Conservation (phyloP, 306 rosid species). For the Senna tora region DNA sequence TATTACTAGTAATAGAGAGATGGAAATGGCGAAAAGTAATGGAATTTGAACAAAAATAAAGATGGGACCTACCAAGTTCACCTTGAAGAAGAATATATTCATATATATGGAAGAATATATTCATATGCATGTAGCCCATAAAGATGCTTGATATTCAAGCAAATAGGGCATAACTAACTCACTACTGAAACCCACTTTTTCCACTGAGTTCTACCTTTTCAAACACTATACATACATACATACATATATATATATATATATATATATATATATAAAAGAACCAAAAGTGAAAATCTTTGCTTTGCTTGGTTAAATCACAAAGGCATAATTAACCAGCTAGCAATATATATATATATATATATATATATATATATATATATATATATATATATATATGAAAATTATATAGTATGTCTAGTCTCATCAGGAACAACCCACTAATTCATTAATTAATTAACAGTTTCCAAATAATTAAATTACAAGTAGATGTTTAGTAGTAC, state of each 20-base stretch:
- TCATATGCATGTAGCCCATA: slow-evolving; percentile 54
- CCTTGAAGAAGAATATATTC: slow-evolving; percentile 81
- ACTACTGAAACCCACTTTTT: slow-evolving; percentile 72
- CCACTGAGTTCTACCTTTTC: slow-evolving; percentile 54
- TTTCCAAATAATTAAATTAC: neutral
- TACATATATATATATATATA: too few species aligned
- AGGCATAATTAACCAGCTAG: slow-evolving; percentile 15
- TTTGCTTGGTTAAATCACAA: slow-evolving; percentile 65
- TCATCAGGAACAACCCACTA: too few species aligned
- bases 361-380: too few species aligned
- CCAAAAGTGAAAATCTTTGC: slow-evolving; percentile 63
- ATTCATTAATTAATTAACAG: too few species aligned
- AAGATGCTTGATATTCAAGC: slow-evolving; percentile 98
- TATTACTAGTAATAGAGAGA: slow-evolving; percentile 32
- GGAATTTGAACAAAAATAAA: slow-evolving; percentile 44
- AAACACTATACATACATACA: too few species aligned
- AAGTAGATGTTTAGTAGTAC: too few species aligned
- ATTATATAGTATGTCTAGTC: too few species aligned
- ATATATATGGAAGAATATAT: slow-evolving; percentile 73
- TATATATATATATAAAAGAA: slow-evolving; percentile 27
- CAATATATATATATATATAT: too few species aligned
- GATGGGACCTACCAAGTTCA: slow-evolving; percentile 71
- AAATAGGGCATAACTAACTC: slow-evolving; percentile 70
- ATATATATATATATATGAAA: too few species aligned
- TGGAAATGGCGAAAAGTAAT: slow-evolving; percentile 35